A percentile compares a stretch with the other conserved stretches of the same genome.
Evolutionary conservation across 2,329 filamentous ascomycete species (phyloP).

Genomic region (Incumbomyces lentus): DNA sequence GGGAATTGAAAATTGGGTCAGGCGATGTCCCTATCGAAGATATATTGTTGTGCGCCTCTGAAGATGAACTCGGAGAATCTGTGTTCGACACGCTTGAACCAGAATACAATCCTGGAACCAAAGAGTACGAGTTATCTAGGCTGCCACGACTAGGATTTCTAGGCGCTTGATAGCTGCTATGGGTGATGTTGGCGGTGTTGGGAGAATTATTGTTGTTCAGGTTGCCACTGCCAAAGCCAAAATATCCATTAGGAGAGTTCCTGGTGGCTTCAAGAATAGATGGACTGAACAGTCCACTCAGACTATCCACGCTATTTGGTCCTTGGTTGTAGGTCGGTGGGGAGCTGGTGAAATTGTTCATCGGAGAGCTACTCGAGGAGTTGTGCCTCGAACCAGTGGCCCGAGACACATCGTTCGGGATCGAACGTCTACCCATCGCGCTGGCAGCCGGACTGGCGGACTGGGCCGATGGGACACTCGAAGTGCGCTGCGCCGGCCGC

Average conservation of each 20-base stretch:
- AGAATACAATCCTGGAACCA: slow-evolving; percentile 20
- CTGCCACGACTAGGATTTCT: slow-evolving; percentile 24
- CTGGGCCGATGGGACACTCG: neutral
- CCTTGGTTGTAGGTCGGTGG: slow-evolving; percentile 14
- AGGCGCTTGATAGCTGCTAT: too few species aligned
- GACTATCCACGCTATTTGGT: slow-evolving; percentile 29
- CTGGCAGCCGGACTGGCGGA: neutral
- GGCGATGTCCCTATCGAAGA: slow-evolving; percentile 43
- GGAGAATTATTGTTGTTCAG: neutral
- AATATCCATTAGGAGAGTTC: slow-evolving; percentile 30
- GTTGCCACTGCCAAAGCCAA: slow-evolving; percentile 29
- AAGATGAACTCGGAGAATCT: slow-evolving; percentile 39
- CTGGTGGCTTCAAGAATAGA: slow-evolving; percentile 39
- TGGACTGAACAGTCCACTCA: slow-evolving; percentile 51
- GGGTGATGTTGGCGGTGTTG: too few species aligned
- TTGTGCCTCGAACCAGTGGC: slow-evolving; percentile 11
- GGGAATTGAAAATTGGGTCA: slow-evolving; percentile 35
- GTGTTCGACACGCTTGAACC: slow-evolving; percentile 31
- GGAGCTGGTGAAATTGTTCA: slow-evolving; percentile 13
- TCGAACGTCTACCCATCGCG: neutral
- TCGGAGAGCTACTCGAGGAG: slow-evolving; percentile 16
- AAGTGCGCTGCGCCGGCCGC: neutral
- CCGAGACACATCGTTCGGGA: neutral
- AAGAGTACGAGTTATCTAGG: slow-evolving; percentile 19
- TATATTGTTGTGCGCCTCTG: slow-evolving; percentile 35